Conservation (phyloP, 768 basidiomycete species). For the Trichaptum fuscoviolaceum region DNA sequence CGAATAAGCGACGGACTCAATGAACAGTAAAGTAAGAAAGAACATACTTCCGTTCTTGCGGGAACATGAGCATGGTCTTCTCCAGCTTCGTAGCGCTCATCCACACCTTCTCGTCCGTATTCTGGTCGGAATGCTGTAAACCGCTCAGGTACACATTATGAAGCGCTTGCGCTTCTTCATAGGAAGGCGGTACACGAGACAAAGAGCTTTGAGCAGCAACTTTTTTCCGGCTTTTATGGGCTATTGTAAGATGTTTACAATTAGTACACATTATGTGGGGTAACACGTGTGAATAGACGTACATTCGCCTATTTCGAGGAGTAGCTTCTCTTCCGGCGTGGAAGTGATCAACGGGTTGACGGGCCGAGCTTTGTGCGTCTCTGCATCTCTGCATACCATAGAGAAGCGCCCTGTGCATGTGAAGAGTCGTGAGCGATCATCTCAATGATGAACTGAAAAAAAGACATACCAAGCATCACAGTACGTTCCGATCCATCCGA, state of each 20-base stretch:
- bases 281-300: constrained; percentile 16
- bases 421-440: neutral
- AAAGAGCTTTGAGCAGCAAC: constrained; percentile 53
- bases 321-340: constrained; percentile 55
- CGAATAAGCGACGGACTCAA: constrained; percentile 4
- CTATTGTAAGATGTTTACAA: constrained; percentile 26
- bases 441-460: constrained; percentile 5
- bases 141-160: constrained; percentile 66
- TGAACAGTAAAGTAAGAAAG: neutral
- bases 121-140: constrained; percentile 34
- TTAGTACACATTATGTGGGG: neutral
- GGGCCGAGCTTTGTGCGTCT: constrained; percentile 54
- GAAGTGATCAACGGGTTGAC: constrained; percentile 59
- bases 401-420: constrained; percentile 68
- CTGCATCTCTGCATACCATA: constrained; percentile 78
- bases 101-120: constrained; percentile 50
- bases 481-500: constrained; percentile 47
- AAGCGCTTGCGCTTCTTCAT: constrained; percentile 59
- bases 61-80: constrained; percentile 74
- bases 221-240: constrained; percentile 55
- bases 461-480: constrained; percentile 54
- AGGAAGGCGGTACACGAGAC: constrained; percentile 67
- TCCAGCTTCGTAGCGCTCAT: constrained; percentile 72
- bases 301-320: constrained; percentile 69
- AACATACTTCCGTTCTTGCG: constrained; percentile 76